phyloP scores from a whole-genome alignment of 1,284 basidiomycete species.

The Tylopilus orsonianus region DNA sequence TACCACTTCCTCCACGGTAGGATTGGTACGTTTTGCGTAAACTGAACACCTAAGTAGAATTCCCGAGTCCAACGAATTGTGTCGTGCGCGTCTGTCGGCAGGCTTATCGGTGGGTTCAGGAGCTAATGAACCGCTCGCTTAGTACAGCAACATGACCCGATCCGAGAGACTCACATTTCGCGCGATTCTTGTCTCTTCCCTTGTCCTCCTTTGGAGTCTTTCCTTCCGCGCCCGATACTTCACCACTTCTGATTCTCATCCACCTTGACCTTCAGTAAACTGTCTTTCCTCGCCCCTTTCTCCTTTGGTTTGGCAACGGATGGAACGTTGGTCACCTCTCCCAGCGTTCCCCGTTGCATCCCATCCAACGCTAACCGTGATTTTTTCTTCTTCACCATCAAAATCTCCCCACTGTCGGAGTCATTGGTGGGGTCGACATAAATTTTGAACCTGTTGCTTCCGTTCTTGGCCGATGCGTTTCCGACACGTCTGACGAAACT shows the following conservation, averaged over 20 bases:
- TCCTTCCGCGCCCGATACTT: constrained; percentile 70
- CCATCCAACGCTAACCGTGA: constrained; percentile 61
- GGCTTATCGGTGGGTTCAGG: constrained; percentile 40
- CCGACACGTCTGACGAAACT: constrained; percentile 63
- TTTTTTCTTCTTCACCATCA: constrained; percentile 80
- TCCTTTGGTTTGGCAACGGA: constrained; percentile 30
- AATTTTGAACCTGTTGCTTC: constrained; percentile 63
- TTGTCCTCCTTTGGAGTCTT: constrained; percentile 56
- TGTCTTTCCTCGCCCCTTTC: constrained; percentile 32
- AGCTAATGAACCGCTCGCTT: constrained; percentile 39
- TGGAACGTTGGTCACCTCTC: constrained; percentile 63
- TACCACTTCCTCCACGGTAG: constrained; percentile 11
- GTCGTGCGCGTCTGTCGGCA: constrained; percentile 44
- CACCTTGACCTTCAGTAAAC: constrained; percentile 39
- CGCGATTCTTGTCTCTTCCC: constrained; percentile 38
- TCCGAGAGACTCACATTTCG: constrained; percentile 42
- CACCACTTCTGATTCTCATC: constrained; percentile 74
- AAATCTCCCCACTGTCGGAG: constrained; percentile 64
- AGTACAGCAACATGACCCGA: constrained; percentile 9
- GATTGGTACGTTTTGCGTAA: constrained; percentile 9
- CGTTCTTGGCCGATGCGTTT: constrained; percentile 39
- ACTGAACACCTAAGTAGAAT: constrained; percentile 41
- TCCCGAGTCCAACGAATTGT: constrained; percentile 65
- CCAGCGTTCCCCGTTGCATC: constrained; percentile 58
- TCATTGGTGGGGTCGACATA: constrained; percentile 69